Percentiles rank a stretch among this genome's conserved stretches.
Evolutionary conservation across 176 grass and related monocot species (phyloP).

Genomic region (Themeda triandra): DNA sequence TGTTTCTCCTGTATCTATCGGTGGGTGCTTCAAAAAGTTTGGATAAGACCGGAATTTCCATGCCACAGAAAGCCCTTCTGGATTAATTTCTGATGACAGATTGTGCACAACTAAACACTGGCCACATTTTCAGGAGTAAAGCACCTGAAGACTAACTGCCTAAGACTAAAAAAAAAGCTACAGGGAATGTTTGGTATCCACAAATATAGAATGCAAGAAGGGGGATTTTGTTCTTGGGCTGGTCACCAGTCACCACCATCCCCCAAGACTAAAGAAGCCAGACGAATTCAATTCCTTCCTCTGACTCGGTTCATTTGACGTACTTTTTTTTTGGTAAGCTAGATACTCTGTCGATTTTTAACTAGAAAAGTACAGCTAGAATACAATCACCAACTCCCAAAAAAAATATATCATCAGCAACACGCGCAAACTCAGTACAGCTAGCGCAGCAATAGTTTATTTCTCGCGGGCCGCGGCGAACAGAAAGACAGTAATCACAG

Average conservation of each 20-base stretch:
- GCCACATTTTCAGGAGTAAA: neutral
- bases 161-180: neutral
- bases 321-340: neutral
- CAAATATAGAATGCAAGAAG: neutral
- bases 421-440: too few relatives aligned
- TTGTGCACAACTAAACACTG: neutral
- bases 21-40: neutral
- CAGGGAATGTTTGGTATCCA: neutral
- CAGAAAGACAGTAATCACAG: neutral
- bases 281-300: neutral
- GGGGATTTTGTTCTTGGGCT: neutral
- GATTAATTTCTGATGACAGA: neutral
- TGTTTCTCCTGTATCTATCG: neutral
- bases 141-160: neutral
- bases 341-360: too few relatives aligned
- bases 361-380: too few relatives aligned
- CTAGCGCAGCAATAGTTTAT: neutral
- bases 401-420: too few relatives aligned
- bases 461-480: neutral
- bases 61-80: neutral
- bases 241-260: neutral
- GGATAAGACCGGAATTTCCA: neutral
- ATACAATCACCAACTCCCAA: too few relatives aligned
- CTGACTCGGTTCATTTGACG: conserved; percentile 3
- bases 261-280: too few relatives aligned